phyloP scores from a whole-genome alignment of 805 yeast species.

The Starmera quercuum region DNA sequence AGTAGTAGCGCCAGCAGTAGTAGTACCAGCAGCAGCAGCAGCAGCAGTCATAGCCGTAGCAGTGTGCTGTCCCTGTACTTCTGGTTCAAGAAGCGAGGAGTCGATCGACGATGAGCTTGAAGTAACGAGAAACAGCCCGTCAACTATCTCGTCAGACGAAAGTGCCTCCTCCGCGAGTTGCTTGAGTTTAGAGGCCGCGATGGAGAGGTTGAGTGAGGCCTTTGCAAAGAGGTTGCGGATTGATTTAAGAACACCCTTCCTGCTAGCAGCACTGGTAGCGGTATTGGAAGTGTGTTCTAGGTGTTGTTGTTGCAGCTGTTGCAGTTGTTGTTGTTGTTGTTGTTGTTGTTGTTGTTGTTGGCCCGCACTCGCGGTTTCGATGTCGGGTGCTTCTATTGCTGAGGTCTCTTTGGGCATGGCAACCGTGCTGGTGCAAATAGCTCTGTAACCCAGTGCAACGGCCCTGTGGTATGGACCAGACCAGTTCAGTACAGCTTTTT shows the following conservation, averaged over 20 bases:
- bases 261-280: slow-evolving; percentile 1
- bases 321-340: slow-evolving; percentile 1
- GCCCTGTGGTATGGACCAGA: too few relatives aligned
- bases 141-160: slow-evolving; percentile 40
- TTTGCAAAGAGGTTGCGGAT: slow-evolving; percentile 27
- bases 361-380: too few relatives aligned
- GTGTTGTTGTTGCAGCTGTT: neutral
- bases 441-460: too few relatives aligned
- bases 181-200: slow-evolving; percentile 27
- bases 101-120: slow-evolving; percentile 24
- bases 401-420: too few relatives aligned
- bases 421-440: too few relatives aligned
- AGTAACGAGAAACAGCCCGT: slow-evolving; percentile 39
- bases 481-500: too few relatives aligned
- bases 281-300: slow-evolving; percentile 1
- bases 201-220: slow-evolving; percentile 30
- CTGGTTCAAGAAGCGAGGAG: slow-evolving; percentile 20
- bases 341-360: neutral
- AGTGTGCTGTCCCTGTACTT: slow-evolving; percentile 8
- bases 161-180: slow-evolving; percentile 41
- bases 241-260: slow-evolving; percentile 9
- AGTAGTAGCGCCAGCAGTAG: slow-evolving; percentile 1
- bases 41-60: slow-evolving; percentile 13
- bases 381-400: too few relatives aligned
- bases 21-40: slow-evolving; percentile 9